Base-by-base conservation (phyloP, 805 yeast species). In the Ogataea chonburiensis region DNA sequence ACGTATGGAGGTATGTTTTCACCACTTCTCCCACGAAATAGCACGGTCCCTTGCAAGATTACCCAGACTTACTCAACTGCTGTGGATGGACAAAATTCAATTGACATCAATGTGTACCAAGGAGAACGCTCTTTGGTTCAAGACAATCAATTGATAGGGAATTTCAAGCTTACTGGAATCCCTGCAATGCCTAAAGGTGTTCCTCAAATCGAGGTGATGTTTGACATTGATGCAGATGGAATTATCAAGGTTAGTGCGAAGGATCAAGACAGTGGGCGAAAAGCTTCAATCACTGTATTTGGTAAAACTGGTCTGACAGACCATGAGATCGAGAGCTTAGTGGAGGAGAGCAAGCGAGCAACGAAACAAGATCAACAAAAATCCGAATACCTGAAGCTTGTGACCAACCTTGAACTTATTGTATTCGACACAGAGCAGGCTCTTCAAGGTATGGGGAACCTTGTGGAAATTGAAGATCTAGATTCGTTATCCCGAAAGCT, bases 1-100 rank as follows among this genome's bases (percentile, higher is more conserved):
- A 88, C 96, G 53, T 82, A 86, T 70, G 97, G 97, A 54, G 97
- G 97, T 58, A 89, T 88, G 49, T 89, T 87, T 68, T 88, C 96
- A 27, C 79, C 91, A 47, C 72, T 85, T 62, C 81, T 85, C 59
- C 81, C 84, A 60, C 77, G 94, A 65, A 86, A 89, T 77, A 86
- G 96, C 47, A 87, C 96, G 38, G 81, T 88, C 50, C 97, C 97
- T 56, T 88, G 96, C 59, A 85, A 86, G 75, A 81, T 88, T 67
- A 78, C 91, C 34, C 96, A 89, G 71, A 78, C 86, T 63, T 88
- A 88, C 75, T 86, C 95, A 32, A 87, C 96, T 44, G 96, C 95
- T 33, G 87, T 93, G 45, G 87, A 91, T 55, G 96, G 96, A 54
- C 96, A 87, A 72, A 86, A 91, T 53, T 79, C 94, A 37, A 95